Percentiles rank a stretch among this genome's conserved stretches.
Conservation (phyloP, 2,329 filamentous ascomycete genomes). For the Nannizziopsis barbatae region DNA sequence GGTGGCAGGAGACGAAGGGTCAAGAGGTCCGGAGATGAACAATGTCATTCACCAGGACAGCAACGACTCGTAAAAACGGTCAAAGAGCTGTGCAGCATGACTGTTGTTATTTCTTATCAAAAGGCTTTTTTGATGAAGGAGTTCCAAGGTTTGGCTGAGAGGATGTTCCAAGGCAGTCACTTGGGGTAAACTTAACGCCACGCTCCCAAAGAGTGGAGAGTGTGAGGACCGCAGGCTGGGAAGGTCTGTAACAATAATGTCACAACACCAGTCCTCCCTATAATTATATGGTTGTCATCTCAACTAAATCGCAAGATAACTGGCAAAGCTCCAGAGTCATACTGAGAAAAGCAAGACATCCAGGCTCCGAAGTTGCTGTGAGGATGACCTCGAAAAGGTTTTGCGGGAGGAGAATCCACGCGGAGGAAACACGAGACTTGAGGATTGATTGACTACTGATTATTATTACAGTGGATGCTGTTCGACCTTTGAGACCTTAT, state of each 20-base stretch:
- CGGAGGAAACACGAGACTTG: no score
- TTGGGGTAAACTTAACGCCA: constrained; percentile 11
- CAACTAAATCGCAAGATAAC: no score
- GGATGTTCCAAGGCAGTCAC: constrained; percentile 6
- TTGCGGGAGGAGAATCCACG: no score
- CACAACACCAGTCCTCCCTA: not conserved
- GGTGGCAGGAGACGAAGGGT: constrained; percentile 2
- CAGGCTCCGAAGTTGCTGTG: no score
- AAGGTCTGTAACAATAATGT: not conserved
- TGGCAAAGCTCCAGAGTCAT: no score
- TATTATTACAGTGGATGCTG: no score
- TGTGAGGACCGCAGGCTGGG: constrained; percentile 1
- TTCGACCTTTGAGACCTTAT: no score
- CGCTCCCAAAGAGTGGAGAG: constrained; percentile 3
- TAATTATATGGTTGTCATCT: no score
- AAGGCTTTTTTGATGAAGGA: not conserved
- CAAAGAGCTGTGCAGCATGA: not conserved
- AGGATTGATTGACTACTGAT: no score
- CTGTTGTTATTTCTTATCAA: not conserved
- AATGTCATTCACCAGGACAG: constrained; percentile 5
- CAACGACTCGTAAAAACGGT: not conserved
- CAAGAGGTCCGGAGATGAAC: not conserved
- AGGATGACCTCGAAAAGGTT: no score
- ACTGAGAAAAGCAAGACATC: no score
- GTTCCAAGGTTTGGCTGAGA: not conserved